phyloP scores from a whole-genome alignment of 2,329 filamentous ascomycete species.

The Fusarium musae region DNA sequence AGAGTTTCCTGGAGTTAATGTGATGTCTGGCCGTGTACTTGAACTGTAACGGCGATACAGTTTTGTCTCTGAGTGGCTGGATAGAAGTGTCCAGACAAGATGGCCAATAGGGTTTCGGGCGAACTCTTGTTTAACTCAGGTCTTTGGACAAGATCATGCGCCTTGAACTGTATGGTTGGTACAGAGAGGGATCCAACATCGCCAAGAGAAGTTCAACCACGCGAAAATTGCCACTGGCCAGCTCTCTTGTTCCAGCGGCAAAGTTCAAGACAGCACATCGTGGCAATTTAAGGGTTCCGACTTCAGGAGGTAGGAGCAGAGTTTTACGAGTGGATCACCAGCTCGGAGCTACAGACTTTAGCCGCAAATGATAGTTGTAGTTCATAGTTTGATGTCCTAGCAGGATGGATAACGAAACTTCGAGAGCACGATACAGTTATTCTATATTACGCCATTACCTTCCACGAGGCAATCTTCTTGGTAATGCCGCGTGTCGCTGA shows the following conservation, averaged over 20 bases:
- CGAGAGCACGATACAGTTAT: no score
- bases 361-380: no score
- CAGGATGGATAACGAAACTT: no score
- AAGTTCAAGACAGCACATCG: background rate
- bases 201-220: background rate
- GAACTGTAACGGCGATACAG: background rate
- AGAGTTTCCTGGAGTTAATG: background rate
- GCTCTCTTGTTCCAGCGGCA: background rate
- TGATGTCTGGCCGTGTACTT: background rate
- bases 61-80: background rate
- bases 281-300: background rate
- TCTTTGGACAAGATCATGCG: background rate
- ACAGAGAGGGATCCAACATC: background rate
- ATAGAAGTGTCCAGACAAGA: no score
- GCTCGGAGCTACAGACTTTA: no score
- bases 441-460: no score
- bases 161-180: background rate
- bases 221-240: accelerated
- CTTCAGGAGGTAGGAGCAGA: no score
- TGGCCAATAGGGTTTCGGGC: background rate
- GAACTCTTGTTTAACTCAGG: accelerated
- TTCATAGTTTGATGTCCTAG: no score
- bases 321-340: no score
- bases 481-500: no score
- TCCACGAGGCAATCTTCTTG: no score